Evolutionary conservation across 2,329 filamentous ascomycete genomes (phyloP), one percentile per base, ranked within the genome.

Genomic region (Colletotrichum cuscutae): DNA sequence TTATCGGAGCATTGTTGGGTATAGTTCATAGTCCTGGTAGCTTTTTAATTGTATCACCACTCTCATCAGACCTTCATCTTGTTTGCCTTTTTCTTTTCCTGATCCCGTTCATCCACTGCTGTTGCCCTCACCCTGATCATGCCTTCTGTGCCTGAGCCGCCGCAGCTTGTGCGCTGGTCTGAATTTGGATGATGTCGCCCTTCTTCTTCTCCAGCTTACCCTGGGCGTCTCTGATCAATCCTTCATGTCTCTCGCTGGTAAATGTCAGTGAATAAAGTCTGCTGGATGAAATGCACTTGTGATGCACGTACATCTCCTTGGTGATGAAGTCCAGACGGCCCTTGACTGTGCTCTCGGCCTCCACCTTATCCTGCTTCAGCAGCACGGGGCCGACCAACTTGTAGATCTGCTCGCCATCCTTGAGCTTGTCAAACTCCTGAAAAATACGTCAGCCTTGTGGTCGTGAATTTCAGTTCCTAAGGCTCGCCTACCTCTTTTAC

Each of bases 371-470:
- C 83, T 99, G 97, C 87, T 98, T 98, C 79, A 99, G 84, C 49
- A 99, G 86, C 7, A 98, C 94, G 0, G 97, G 97, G 0, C 97
- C 97, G 59, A 98, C 91, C 54, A 98, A 90, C 84, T 98, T 99
- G 90, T 97, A 99, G 82, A 99, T 97, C 75, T 91, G 94, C 79
- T 97, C 93, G 77, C 93, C 93, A 49, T 95, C 92, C 77, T 92
- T 90, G 72, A 98, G 87, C 66, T 89, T 88, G 53, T 90, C 88
- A 82, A 98, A 98, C 83, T 98, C 96, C 92, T 97, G 75, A 42
- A 19, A 19, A 32, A 1, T 9, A 2, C 1, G 7, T 71, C 5
- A 68, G 49, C n/a, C 15, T 13, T 11, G 13, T 26, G 57, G 12
- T 46, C 30, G 35, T 64, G 30, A 19, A 26, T 13, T 30, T 30